These are phyloP conservation scores for Candida fluviatilis DNA, from an alignment of 805 yeast genomes.

Conservation along the genomic window DNA sequence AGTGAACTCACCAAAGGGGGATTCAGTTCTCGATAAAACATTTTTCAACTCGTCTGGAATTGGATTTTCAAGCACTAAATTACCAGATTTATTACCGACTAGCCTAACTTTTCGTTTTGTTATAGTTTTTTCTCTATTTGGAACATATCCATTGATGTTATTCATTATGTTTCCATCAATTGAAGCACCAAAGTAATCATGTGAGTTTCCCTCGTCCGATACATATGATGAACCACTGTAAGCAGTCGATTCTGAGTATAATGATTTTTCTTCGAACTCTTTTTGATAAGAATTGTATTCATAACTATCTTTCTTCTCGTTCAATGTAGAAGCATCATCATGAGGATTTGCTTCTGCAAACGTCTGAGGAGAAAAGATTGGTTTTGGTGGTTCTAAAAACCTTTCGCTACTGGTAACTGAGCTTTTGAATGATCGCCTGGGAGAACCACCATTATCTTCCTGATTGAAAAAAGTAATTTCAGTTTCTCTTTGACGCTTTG, in stretches of 20 bases:
- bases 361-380: conserved; percentile 58
- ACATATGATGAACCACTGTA: conserved; percentile 29
- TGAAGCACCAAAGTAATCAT: conserved; percentile 41
- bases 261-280: conserved; percentile 26
- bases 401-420: conserved; percentile 36
- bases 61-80: conserved; percentile 88
- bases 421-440: conserved; percentile 24
- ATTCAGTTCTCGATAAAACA: conserved; percentile 79
- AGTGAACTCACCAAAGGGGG: conserved; percentile 79
- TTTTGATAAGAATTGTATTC: conserved; percentile 36
- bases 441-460: conserved; percentile 32
- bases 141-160: conserved; percentile 40
- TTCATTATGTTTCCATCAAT: conserved; percentile 47
- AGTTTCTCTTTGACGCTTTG: conserved; percentile 49
- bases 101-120: conserved; percentile 71
- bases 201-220: conserved; percentile 18
- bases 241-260: conserved; percentile 33
- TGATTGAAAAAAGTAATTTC: conserved; percentile 42
- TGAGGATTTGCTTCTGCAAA: conserved; percentile 53
- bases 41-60: conserved; percentile 84
- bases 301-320: conserved; percentile 17
- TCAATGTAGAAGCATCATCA: conserved; percentile 28
- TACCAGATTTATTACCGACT: conserved; percentile 59
- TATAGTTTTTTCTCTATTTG: conserved; percentile 64
- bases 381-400: conserved; percentile 60